Base-by-base conservation (phyloP, 495 filamentous ascomycete species). In the Cairneyella variabilis region DNA sequence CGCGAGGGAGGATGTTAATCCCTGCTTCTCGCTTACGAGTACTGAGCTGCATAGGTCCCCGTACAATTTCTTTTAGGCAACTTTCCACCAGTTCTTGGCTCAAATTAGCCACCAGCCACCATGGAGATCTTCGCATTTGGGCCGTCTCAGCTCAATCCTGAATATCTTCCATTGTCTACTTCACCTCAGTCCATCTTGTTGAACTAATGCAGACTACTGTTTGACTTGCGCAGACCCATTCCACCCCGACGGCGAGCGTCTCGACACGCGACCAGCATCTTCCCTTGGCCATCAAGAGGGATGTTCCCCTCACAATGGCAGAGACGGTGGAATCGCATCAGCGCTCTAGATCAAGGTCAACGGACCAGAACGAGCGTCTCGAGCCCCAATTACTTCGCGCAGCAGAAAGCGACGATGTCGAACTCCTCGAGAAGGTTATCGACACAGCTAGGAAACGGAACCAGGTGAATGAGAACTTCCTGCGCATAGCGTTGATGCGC, bases 311-410 rank as follows among this genome's bases (percentile, higher is more conserved):
- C 9, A 47, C 14, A 42, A 46, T 46, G 46, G 57, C 42, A 42
- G 6, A 23, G 9, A 28, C 44, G 25, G 53, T 42, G 14, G 38
- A 38, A 46, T 22, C 37, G 25, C 43, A 46, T 23, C 46, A 41
- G 18, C 70, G 71, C 61, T 63, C 71, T 20, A 57, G 66, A 22
- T 72, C 73, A 22, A 59, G 65, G 44, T 73, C 73, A 17, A 73
- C 66, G 54, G 69, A 73, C 48, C 61, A 61, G 37, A 65, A 71
- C 53, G 74, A 76, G 27, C 73, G 78, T 25, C 66, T 79, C 37
- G 78, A 82, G 49, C 77, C 75, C 7, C 70, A 73, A 8, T 64
- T 82, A n/a, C 67, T 80, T 1, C 74, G 75, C 44, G 76, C 78
- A 3, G 73, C 70, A 21, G 75, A 76, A 39, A 66, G 67, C 36